Evolutionary conservation across 1,284 basidiomycete genomes (phyloP).

Genomic region (Ceratorhiza oryzae-sativae): DNA sequence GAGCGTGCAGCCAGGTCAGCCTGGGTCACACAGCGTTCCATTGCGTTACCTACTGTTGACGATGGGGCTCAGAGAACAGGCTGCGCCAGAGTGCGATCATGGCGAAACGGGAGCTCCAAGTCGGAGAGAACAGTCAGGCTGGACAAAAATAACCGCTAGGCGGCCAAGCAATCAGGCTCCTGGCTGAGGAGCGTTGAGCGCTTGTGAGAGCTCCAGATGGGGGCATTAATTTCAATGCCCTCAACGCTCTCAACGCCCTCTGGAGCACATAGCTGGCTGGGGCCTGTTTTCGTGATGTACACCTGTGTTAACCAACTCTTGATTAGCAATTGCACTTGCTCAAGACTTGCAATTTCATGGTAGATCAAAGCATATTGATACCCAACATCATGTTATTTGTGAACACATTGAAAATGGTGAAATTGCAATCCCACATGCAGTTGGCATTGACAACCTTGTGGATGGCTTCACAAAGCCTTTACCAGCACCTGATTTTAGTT

Average conservation of each 20-base stretch:
- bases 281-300: constrained; percentile 5
- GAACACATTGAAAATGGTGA: too few species aligned
- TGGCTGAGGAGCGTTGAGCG: not conserved
- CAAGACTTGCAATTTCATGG: too few species aligned
- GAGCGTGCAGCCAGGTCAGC: not conserved
- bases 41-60: not conserved
- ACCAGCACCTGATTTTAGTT: too few species aligned
- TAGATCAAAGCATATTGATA: not conserved
- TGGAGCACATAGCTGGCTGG: not conserved
- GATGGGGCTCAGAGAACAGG: not conserved
- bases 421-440: too few species aligned
- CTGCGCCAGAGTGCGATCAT: constrained; percentile 3
- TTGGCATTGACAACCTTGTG: too few species aligned
- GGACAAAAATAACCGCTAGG: not conserved
- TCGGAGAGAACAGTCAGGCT: not conserved
- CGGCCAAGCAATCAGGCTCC: not conserved
- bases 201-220: not conserved
- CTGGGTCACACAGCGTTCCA: not conserved
- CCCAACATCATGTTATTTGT: not conserved
- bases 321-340: too few species aligned
- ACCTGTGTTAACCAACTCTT: too few species aligned
- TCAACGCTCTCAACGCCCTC: not conserved
- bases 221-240: not conserved
- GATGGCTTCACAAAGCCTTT: too few species aligned
- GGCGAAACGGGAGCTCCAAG: not conserved